Evolutionary conservation across 768 basidiomycete genomes (phyloP), one percentile per base, ranked within the genome.

Genomic region (Brasilioporus rufonigricans): DNA sequence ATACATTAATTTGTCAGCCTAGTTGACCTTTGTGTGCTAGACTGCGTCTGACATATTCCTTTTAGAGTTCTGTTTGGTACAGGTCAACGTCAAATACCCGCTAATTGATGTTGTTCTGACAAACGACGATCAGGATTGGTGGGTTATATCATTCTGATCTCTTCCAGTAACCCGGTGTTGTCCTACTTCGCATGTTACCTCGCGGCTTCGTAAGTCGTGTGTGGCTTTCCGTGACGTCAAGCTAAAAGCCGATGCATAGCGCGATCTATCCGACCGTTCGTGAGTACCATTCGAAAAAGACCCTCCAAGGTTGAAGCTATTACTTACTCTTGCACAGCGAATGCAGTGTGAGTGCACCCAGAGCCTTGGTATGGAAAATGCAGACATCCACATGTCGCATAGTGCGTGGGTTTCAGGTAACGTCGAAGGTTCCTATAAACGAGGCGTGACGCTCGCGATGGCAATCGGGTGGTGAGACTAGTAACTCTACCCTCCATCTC

Each of bases 121-220:
- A 21, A 50, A 23, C 2, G 80, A 29, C 27, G 9, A 29, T 29
- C 9, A 29, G 27, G 82, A 38, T 64, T 83, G 43, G 75, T 74
- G 6, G 86, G 82, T 27, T 91, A 89, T 29, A 9, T 84, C 56
- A 86, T 89, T 48, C 73, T 90, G 50, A 79, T 87, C 19, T 71
- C 71, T 40, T 87, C 87, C 1, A 78, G 71, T 26, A 81, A 73
- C 21, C 76, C 84, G n/a, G 79, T 77, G 2, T 65, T 89, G 38
- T 88, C 86, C 6, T 89, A 89, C 65, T 87, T 89, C 59, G 86
- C 86, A 5, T 81, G 83, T 23, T 91, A 80, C 65, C 71, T 89
- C 5, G 89, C 85, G 18, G 81, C 83, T 23, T 84, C 83, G 86
- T 86, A 60, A 73, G 86, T 76, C 41, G 19, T 16, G 24, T 11